Base-by-base conservation (phyloP, 768 basidiomycete genomes). In the Clathrus columnatus region DNA sequence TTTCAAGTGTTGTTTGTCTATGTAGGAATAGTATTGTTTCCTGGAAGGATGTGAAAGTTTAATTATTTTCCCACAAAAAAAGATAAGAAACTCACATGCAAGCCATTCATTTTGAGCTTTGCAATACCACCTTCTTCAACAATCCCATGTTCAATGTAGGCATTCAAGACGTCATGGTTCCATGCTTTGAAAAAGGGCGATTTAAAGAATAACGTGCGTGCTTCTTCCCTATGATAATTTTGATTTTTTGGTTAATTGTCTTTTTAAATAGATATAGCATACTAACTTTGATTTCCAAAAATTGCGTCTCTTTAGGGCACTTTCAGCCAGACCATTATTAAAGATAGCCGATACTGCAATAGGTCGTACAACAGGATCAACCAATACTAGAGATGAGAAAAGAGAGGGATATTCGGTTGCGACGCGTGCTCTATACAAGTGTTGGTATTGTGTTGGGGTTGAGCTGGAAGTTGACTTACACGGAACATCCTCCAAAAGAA, bases 401-500 rank as follows among this genome's bases (percentile, higher is more conserved):
- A 93, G 71, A 1, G 70, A 69, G 0, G 91, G 89, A 56, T 73
- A 70, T 42, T 76, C 73, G 23, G 83, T 61, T 2, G 87, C 85
- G 1, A 82, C 87, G 36, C 82, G 77, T n/a, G 79, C 65, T 16
- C 85, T 14, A n/a, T 18, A 24, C 5, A 20, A 27, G 14, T 14
- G 8, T 56, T 21, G 18, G 24, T 16, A 7, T 50, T 27, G 43
- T 20, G 57, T 60, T 57, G 42, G 27, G 51, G 36, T 29, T 20
- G 30, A 27, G 27, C 24, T 20, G 10, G 23, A 58, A 55, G 5
- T 53, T 41, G 47, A 74, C 87, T 63, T 64, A 90, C 83, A 81
- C 75, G n/a, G 82, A 81, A 63, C 83, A 84, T 1, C 87, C 92
- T 18, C 93, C 89, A 51, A 89, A 83, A 0, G 91, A 93, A 64